Conservation (phyloP, 192 early-diverging fungal genomes). For the Phlyctochytrium arcticum region DNA sequence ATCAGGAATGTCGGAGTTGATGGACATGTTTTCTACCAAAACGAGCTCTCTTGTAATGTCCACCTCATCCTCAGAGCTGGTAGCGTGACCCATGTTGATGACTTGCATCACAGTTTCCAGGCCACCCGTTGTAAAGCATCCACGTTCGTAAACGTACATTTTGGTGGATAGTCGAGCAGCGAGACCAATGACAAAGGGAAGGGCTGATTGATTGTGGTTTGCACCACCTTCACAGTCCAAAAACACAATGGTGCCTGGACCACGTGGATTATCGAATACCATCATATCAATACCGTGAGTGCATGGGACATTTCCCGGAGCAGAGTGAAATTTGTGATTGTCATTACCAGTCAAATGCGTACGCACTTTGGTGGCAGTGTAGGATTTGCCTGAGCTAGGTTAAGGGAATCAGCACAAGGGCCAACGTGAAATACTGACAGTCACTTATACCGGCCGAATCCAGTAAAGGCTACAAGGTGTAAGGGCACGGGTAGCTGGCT, state of each 20-base stretch:
- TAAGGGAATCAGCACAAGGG: not conserved
- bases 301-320: conserved; percentile 50
- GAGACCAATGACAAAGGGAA: conserved; percentile 55
- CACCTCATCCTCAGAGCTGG: conserved; percentile 27
- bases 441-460: conserved; percentile 40
- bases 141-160: conserved; percentile 53
- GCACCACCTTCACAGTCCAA: conserved; percentile 52
- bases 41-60: conserved; percentile 42
- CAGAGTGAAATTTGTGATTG: conserved; percentile 40
- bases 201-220: conserved; percentile 52
- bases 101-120: conserved; percentile 56
- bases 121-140: conserved; percentile 53
- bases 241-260: conserved; percentile 43
- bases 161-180: conserved; percentile 44
- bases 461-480: conserved; percentile 47
- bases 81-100: conserved; percentile 50
- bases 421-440: not conserved
- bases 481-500: conserved; percentile 39
- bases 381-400: conserved; percentile 35
- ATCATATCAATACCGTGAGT: conserved; percentile 57
- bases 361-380: conserved; percentile 34
- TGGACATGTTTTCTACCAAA: conserved; percentile 55
- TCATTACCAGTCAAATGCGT: conserved; percentile 31
- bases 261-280: conserved; percentile 40
- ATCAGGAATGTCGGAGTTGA: conserved; percentile 46